Conservation (phyloP, 164 flowering plant genomes). For the Vitis vinifera region DNA sequence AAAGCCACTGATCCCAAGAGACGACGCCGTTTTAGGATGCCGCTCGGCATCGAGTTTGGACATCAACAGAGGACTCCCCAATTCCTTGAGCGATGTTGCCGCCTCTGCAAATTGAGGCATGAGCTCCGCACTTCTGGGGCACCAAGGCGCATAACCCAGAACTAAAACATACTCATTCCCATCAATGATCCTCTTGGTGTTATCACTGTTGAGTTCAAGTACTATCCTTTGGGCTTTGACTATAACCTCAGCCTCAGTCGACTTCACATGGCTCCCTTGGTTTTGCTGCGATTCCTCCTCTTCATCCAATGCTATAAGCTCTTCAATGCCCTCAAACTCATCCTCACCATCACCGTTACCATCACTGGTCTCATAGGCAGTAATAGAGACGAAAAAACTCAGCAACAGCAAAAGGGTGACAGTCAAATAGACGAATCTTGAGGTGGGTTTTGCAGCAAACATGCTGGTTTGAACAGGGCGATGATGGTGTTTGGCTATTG, state of each 20-base stretch:
- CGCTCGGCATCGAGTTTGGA: conserved; percentile 89
- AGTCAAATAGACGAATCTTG: conserved; percentile 37
- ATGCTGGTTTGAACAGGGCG: conserved; percentile 9
- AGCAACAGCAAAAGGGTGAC: conserved; percentile 37
- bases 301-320: conserved; percentile 71
- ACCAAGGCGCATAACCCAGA: conserved; percentile 96
- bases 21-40: conserved; percentile 63
- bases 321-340: conserved; percentile 57
- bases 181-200: conserved; percentile 48
- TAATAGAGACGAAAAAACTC: conserved; percentile 17
- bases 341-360: conserved; percentile 35
- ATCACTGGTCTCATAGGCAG: conserved; percentile 22
- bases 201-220: conserved; percentile 64
- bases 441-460: conserved; percentile 35
- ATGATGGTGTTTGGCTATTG: not conserved
- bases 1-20: conserved; percentile 75
- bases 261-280: conserved; percentile 8
- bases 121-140: conserved; percentile 79
- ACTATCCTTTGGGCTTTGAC: conserved; percentile 77
- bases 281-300: conserved; percentile 32
- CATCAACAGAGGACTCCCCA: conserved; percentile 62
- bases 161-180: conserved; percentile 73
- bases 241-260: conserved; percentile 63
- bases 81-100: conserved; percentile 62
- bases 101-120: conserved; percentile 95